Base-by-base conservation (phyloP, 352 stramenopile genomes). In the Blastocystis sp. region DNA sequence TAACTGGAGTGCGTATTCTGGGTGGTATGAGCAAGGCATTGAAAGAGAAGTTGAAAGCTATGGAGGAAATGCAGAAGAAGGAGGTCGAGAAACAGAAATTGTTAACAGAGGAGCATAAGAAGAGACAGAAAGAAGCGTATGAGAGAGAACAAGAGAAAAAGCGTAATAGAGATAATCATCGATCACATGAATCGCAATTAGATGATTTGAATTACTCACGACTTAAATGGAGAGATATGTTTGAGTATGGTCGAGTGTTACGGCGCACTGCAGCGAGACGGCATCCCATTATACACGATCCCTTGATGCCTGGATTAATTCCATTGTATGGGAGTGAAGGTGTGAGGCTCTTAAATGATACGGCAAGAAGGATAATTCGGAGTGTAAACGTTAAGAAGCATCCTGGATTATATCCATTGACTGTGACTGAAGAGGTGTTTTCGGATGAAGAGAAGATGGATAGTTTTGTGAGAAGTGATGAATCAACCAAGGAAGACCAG, bases 1-100 rank as follows among this genome's bases (percentile, higher is more conserved):
- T 81, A 15, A 81, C 69, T 33, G 69, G 69, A 9, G 69, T 81
- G 11, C 69, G 69, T n/a, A 64, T 81, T 44, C 24, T 60, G 69
- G 19, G 42, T 3, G 33, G 4, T 5, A 59, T 27, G 22, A 81
- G 48, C 22, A 44, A 33, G 13, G 1, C 2, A 33, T 54, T 81
- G 27, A 3, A 51, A 19, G 22, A 2, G n/a, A 59, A 62, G 22
- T 44, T 81, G 22, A 11, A 27, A 5, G 69, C 11, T 22, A 60
- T 81, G 42, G 11, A 81, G 24, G 69, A 81, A 37, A 2, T 35
- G 1, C 27, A 59, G 69, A 33, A 35, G 69, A 59, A 37, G 15
- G 69, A 59, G 33, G 69, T 62, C 15, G 22, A 59, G 35, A 24
- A 64, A n/a, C 69, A 81, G 69, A 24, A 22, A 22, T 4, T 40